Conservation (phyloP, 2,329 filamentous ascomycete species). For the Calonectria honghensis region DNA sequence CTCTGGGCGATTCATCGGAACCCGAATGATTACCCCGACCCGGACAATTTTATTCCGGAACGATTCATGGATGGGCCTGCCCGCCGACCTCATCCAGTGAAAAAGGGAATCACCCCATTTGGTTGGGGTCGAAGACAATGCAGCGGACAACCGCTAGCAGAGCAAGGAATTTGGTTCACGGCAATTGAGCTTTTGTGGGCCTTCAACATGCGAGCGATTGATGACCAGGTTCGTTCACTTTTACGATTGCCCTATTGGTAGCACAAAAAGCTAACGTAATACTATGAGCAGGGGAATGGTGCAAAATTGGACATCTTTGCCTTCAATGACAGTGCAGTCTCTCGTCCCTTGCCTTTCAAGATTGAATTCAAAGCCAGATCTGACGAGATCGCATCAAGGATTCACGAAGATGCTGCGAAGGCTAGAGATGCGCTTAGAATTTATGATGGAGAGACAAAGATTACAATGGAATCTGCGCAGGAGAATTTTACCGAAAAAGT, state of each 20-base stretch:
- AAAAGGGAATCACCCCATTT: not conserved
- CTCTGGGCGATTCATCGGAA: slow-evolving; percentile 4
- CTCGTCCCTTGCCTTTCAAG: not conserved
- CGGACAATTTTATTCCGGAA: slow-evolving; percentile 1
- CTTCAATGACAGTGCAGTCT: not conserved
- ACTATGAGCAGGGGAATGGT: not conserved
- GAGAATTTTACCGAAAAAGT: not conserved
- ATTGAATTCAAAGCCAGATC: not conserved
- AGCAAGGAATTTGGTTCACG: slow-evolving; percentile 8
- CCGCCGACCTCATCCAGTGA: not conserved
- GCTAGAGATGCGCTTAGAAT: not conserved
- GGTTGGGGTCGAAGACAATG: not conserved
- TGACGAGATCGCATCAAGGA: not conserved
- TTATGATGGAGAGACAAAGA: slow-evolving; percentile 9
- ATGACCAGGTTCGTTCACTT: not conserved
- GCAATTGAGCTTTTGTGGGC: slow-evolving; percentile 4
- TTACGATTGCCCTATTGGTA: not conserved
- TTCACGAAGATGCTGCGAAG: not conserved
- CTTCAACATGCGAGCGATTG: not conserved
- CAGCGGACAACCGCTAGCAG: not conserved
- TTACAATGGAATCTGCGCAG: slow-evolving; percentile 1
- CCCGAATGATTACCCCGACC: not conserved
- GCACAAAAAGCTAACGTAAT: too few species aligned
- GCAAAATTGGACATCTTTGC: not conserved
- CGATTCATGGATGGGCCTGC: not conserved